Percentiles rank a stretch among this genome's conserved stretches.
Evolutionary conservation across 2,329 filamentous ascomycete genomes (phyloP).

Genomic region (Chaetomiaceae sp.): DNA sequence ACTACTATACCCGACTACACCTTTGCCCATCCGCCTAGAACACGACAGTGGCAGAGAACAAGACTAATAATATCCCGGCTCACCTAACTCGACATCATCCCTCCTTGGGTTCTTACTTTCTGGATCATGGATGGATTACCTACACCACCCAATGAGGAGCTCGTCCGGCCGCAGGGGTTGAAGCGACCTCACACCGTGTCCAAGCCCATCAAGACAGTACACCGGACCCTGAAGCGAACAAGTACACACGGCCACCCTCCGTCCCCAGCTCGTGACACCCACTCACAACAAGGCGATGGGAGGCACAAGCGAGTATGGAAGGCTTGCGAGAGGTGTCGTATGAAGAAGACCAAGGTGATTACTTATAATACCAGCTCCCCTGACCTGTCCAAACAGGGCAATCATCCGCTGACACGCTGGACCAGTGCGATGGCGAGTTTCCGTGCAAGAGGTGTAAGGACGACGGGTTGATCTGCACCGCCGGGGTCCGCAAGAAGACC

Average conservation of each 20-base stretch:
- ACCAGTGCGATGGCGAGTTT: constrained; percentile 60
- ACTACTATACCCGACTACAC: neutral
- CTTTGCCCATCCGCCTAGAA: neutral
- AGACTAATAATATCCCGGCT: too few species aligned
- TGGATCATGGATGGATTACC: constrained; percentile 46
- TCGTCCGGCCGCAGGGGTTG: constrained; percentile 32
- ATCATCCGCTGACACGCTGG: constrained; percentile 4
- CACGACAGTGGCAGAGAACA: too few species aligned
- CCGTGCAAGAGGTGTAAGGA: constrained; percentile 64
- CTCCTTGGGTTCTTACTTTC: too few species aligned
- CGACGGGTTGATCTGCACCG: constrained; percentile 59
- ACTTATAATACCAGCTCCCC: too few species aligned
- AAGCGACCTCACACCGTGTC: constrained; percentile 38
- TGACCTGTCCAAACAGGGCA: too few species aligned
- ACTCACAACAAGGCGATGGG: constrained; percentile 42
- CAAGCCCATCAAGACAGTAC: constrained; percentile 46
- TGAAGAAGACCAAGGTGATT: constrained; percentile 64
- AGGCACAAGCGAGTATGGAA: constrained; percentile 64
- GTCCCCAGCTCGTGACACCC: constrained; percentile 36
- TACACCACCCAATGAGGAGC: constrained; percentile 49
- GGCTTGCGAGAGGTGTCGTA: constrained; percentile 60
- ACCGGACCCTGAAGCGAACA: constrained; percentile 49
- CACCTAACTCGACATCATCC: too few species aligned
- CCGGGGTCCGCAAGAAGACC: constrained; percentile 61
- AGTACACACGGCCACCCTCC: constrained; percentile 36